Base-by-base conservation (phyloP, 352 stramenopile species). In the Phytophthora colocasiae region DNA sequence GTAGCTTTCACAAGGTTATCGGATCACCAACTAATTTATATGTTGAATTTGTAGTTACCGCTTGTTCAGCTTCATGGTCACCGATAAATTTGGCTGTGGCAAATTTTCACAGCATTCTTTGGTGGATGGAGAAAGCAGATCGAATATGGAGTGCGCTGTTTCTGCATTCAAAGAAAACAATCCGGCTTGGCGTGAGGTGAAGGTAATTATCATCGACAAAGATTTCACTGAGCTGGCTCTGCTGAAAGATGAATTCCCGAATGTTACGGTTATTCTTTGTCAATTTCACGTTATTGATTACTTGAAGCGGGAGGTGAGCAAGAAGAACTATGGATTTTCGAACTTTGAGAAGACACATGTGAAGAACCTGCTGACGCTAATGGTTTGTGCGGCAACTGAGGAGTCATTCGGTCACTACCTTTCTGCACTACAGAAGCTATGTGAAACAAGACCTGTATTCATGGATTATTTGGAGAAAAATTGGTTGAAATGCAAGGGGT, bases 211-310 rank as follows among this genome's bases (percentile, higher is more conserved):
- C 1, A 49, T 58, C 14, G 48, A 59, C 22, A 66, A 63, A n/a
- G 48, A 54, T 39, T 60, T 66, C 26, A 59, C 48, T 2, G 41
- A 66, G 9, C 6, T 55, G 0, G 14, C 6, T 2, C 1, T 60
- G 4, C n/a, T 66, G 0, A 4, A 36, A 6, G 29, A 55, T 0
- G 31, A 54, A 12, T 59, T 66, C 15, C 49, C 58, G 4, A 14
- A 48, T 8, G 58, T 48, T 2, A 58, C 29, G 4, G 22, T 58
- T 0, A 58, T 59, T 34, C 19, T 59, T 3, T 66, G 50, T 49
- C 41, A 67, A 48, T 62, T 68, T 41, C 43, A 62, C 5, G 51
- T 62, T 3, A 68, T 68, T 24, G 45, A 62, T n/a, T 68, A 62
- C 17, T 29, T 58, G 5, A 52, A 67, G 1, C 29, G 43, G 17